phyloP scores from a whole-genome alignment of 2,329 filamentous ascomycete species.

The Calonectria montana region DNA sequence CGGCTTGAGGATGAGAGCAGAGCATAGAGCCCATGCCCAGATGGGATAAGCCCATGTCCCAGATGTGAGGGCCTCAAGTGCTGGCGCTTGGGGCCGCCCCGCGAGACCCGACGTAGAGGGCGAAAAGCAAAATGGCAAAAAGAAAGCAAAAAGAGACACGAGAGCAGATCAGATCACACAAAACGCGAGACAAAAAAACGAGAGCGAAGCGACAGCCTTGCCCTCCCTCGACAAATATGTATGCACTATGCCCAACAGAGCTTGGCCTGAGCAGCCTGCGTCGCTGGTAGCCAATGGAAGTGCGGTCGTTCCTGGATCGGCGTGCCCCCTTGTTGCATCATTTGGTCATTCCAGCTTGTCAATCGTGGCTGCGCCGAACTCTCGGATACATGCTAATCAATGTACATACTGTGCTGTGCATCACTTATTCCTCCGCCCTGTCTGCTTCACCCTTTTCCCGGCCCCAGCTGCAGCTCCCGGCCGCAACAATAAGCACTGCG shows the following conservation, averaged over 20 bases:
- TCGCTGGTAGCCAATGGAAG: background rate
- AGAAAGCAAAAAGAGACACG: background rate
- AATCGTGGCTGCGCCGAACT: slow-evolving; percentile 8
- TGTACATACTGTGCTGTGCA: background rate
- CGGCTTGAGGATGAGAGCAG: background rate
- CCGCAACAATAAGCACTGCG: background rate
- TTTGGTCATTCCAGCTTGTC: slow-evolving; percentile 9
- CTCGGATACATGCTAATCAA: background rate
- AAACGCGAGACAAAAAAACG: background rate
- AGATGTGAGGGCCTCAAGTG: background rate
- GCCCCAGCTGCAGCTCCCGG: background rate
- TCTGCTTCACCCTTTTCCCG: background rate
- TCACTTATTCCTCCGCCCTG: background rate
- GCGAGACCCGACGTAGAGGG: slow-evolving; percentile 3
- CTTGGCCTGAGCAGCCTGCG: background rate
- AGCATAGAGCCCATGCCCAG: slow-evolving; percentile 9
- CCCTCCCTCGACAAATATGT: background rate
- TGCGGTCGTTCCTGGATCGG: background rate
- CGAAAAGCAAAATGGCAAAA: background rate
- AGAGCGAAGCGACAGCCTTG: slow-evolving; percentile 3
- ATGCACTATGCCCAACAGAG: background rate
- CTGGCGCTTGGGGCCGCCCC: background rate
- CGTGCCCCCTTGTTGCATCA: background rate
- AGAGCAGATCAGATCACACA: background rate
- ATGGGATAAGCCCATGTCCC: background rate